phyloP scores from a whole-genome alignment of 345 rosid genomes.

The Eucalyptus virginea region DNA sequence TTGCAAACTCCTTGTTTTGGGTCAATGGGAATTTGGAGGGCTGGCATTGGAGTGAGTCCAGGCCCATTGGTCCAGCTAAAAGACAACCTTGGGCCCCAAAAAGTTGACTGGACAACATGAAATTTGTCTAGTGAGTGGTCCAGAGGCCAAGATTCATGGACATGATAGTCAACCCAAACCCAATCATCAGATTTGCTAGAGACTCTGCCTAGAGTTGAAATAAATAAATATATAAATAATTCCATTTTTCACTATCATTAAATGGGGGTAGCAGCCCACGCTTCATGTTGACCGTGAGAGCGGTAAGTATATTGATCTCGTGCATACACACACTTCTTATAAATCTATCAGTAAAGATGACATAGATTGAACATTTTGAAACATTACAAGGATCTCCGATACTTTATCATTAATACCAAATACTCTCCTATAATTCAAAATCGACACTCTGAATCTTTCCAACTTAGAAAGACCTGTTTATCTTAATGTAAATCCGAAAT shows the following conservation, averaged over 20 bases:
- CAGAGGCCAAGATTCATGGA: not conserved
- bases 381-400: not conserved
- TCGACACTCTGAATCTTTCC: rapidly evolving
- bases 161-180: not conserved
- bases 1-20: not conserved
- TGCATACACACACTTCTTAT: not conserved
- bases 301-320: not conserved
- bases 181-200: not conserved
- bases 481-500: not conserved
- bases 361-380: not conserved
- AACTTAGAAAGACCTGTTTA: not conserved
- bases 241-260: not conserved
- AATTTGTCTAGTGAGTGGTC: not conserved
- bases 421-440: not conserved
- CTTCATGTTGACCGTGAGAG: not conserved
- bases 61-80: not conserved
- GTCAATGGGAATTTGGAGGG: not conserved
- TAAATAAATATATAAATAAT: not conserved
- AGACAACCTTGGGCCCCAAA: not conserved
- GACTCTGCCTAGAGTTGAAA: not conserved
- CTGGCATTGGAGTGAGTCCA: not conserved
- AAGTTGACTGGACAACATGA: not conserved
- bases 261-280: not conserved
- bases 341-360: not conserved
- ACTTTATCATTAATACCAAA: not conserved